Evolutionary conservation across 1,284 basidiomycete species (phyloP).

Genomic region (Ustilago shanxiensis): DNA sequence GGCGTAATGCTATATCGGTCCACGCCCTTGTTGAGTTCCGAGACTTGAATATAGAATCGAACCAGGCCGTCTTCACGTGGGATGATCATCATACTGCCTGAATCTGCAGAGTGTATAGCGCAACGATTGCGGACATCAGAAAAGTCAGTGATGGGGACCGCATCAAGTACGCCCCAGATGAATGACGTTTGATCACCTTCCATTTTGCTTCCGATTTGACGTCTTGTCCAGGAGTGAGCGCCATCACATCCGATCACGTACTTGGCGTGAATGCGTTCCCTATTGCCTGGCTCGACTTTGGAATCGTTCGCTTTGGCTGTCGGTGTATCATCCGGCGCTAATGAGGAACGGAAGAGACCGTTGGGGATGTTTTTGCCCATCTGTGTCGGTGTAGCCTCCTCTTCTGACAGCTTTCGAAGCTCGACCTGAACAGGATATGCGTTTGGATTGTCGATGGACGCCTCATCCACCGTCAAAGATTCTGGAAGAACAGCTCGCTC

Average conservation of each 20-base stretch:
- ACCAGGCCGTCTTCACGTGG: constrained; percentile 78
- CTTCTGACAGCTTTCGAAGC: constrained; percentile 30
- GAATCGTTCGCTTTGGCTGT: background rate
- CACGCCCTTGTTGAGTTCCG: constrained; percentile 75
- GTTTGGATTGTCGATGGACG: constrained; percentile 15
- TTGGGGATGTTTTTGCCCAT: constrained; percentile 41
- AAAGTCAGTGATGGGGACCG: constrained; percentile 37
- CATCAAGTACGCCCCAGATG: constrained; percentile 67
- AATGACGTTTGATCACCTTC: constrained; percentile 70
- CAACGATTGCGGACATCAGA: constrained; percentile 82
- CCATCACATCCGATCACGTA: constrained; percentile 49
- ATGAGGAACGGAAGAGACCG: constrained; percentile 35
- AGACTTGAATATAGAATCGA: constrained; percentile 80
- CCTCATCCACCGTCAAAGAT: constrained; percentile 24
- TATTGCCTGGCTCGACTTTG: constrained; percentile 15
- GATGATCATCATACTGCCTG: constrained; percentile 77
- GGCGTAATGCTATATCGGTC: constrained; percentile 77
- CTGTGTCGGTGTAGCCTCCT: constrained; percentile 34
- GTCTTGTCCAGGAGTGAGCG: constrained; percentile 39
- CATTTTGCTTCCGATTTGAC: constrained; percentile 58
- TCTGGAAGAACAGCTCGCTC: constrained; percentile 36
- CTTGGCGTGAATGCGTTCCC: constrained; percentile 42
- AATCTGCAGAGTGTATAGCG: constrained; percentile 76
- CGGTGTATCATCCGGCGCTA: constrained; percentile 32
- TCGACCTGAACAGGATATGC: constrained; percentile 28